A percentile compares a stretch with the other conserved stretches of the same genome.
phyloP scores from a whole-genome alignment of 2,329 filamentous ascomycete species.

The Fusarium guadeloupense region DNA sequence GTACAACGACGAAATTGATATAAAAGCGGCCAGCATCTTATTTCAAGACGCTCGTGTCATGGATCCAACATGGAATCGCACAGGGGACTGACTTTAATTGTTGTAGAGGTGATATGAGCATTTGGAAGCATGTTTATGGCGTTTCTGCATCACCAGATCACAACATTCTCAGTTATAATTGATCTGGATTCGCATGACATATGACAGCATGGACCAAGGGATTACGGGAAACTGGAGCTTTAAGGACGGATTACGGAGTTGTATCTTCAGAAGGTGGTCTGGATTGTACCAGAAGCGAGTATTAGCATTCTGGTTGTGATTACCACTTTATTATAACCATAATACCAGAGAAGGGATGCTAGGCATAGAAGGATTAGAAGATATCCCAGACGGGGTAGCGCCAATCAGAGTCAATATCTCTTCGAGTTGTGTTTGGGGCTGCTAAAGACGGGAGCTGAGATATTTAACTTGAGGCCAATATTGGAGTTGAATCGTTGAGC shows the following conservation, averaged over 20 bases:
- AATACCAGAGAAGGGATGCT: constrained; percentile 34
- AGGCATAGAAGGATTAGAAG: constrained; percentile 38
- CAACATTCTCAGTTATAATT: constrained; percentile 37
- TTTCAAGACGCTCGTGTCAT: constrained; percentile 14
- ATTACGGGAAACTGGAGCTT: constrained; percentile 38
- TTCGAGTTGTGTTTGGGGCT: background rate
- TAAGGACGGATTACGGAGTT: constrained; percentile 40
- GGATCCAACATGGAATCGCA: constrained; percentile 43
- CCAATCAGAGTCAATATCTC: constrained; percentile 17
- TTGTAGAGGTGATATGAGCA: constrained; percentile 45
- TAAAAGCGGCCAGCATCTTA: constrained; percentile 13
- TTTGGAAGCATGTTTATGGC: constrained; percentile 50
- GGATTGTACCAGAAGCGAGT: constrained; percentile 25
- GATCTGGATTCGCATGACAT: constrained; percentile 44
- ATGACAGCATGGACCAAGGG: constrained; percentile 41
- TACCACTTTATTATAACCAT: constrained; percentile 27
- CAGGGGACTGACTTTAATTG: constrained; percentile 44
- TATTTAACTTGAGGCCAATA: background rate
- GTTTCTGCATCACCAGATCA: constrained; percentile 47
- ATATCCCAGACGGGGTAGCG: constrained; percentile 18
- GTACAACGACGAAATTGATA: constrained; percentile 23
- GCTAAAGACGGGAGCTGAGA: background rate
- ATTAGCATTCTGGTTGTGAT: constrained; percentile 34
- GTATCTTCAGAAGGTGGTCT: constrained; percentile 38
- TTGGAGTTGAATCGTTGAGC: constrained; percentile 24